Conservation (phyloP, 106 monocot genomes). For the Platanthera zijinensis region DNA sequence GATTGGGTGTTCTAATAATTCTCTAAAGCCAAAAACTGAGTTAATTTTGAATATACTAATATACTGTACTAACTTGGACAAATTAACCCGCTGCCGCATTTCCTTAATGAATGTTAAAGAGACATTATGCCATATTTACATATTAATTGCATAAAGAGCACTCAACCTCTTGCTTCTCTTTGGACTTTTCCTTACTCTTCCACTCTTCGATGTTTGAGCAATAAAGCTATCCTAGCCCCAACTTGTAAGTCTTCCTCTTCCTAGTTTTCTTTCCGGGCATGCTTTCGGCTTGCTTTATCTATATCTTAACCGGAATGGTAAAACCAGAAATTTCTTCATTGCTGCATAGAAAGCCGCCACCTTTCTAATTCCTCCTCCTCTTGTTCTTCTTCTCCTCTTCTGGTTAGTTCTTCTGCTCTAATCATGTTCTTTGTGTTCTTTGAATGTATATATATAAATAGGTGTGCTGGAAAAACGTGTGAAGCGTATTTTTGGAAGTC, state of each 20-base stretch:
- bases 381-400: not conserved
- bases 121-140: not conserved
- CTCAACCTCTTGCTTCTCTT: conserved; percentile 4
- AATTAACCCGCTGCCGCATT: no score
- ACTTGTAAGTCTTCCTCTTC: not conserved
- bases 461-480: not conserved
- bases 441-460: not conserved
- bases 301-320: not conserved
- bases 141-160: not conserved
- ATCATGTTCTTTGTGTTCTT: not conserved
- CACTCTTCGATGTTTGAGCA: not conserved
- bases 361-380: not conserved
- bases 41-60: no score
- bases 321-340: not conserved
- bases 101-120: no score
- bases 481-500: not conserved
- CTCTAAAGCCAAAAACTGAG: no score
- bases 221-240: conserved; percentile 1
- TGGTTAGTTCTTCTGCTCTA: not conserved
- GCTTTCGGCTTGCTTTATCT: not conserved
- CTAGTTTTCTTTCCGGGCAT: not conserved
- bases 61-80: no score
- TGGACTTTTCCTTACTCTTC: not conserved
- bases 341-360: not conserved
- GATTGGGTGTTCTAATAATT: no score